Conservation (phyloP, 2,329 filamentous ascomycete species). For the Cryphonectria radicalis region DNA sequence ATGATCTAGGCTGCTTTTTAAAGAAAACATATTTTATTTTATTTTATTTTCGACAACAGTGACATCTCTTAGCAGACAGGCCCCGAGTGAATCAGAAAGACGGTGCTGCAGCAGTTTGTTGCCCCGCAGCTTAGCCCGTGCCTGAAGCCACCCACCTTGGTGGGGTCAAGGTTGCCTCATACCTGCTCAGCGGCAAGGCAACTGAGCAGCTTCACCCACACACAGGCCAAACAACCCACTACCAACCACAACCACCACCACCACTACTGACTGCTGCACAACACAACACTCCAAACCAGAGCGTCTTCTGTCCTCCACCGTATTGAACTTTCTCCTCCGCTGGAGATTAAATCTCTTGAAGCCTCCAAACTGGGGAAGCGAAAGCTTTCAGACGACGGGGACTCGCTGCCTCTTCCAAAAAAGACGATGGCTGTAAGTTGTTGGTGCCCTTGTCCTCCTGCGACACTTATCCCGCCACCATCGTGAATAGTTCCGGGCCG, state of each 20-base stretch:
- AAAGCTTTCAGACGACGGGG: constrained; percentile 64
- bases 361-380: constrained; percentile 67
- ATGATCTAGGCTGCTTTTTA: too few species aligned
- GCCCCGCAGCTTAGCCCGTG: constrained; percentile 13
- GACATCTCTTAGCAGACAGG: neutral
- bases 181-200: constrained; percentile 2
- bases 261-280: neutral
- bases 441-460: neutral
- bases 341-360: constrained; percentile 21
- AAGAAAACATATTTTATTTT: neutral
- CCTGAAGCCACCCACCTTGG: constrained; percentile 7
- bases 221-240: neutral
- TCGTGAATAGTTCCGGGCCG: too few species aligned
- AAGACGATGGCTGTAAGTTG: constrained; percentile 64
- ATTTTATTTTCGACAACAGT: neutral
- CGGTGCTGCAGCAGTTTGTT: neutral
- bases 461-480: neutral
- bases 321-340: neutral
- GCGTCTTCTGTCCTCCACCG: too few species aligned
- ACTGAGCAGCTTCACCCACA: neutral
- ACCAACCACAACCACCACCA: neutral
- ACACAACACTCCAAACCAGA: neutral
- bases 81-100: neutral
- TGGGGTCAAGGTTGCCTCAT: constrained; percentile 25
- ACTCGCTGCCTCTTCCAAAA: constrained; percentile 60